Evolutionary conservation across 2,329 filamentous ascomycete genomes (phyloP), one percentile per base, ranked within the genome.

Genomic region (Emergomyces pasteurianus): DNA sequence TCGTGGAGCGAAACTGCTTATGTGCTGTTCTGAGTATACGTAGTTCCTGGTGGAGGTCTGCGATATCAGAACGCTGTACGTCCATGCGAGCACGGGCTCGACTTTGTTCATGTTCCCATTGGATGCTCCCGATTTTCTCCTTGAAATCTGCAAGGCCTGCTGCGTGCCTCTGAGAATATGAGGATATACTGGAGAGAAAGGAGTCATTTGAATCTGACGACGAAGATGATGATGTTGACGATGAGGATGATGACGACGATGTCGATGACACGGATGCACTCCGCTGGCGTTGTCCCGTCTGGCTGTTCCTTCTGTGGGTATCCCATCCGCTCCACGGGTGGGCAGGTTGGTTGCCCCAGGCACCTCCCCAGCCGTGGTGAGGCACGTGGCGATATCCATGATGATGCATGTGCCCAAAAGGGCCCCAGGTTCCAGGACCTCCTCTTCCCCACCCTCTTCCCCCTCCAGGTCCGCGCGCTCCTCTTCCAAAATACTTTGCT

Each of bases 401-500:
- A 54, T 14, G 26, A 12, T 52, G 31, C 36, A 31, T 21, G 21
- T 46, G 31, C 18, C 38, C 38, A 34, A 56, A 43, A 2, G 56
- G 34, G 16, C 43, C 55, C 60, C 55, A 58, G n/a, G 34, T 18
- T 40, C 52, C 34, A n/a, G 34, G 52, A 23, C 28, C 28, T 12
- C 49, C 26, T 26, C 12, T 36, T 34, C 49, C 49, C 49, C 49
- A 53, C 12, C 26, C 26, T n/a, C 47, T 31, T 53, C 49, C 49
- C 31, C 26, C n/a, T 21, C 49, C 49, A 3, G 6, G 14, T 36
- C 56, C 63, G 49, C 59, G 60, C 50, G 65, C 62, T 59, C 67
- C 67, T 36, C 64, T 66, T 7, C 68, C 66, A 34, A 67, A 61
- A 3, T 70, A 62, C 9, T 71, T 66, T 8, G 72, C 72, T 50